Evolutionary conservation across 768 basidiomycete genomes (phyloP), one percentile per base, ranked within the genome.

Genomic region (Cystobasidium ongulense): DNA sequence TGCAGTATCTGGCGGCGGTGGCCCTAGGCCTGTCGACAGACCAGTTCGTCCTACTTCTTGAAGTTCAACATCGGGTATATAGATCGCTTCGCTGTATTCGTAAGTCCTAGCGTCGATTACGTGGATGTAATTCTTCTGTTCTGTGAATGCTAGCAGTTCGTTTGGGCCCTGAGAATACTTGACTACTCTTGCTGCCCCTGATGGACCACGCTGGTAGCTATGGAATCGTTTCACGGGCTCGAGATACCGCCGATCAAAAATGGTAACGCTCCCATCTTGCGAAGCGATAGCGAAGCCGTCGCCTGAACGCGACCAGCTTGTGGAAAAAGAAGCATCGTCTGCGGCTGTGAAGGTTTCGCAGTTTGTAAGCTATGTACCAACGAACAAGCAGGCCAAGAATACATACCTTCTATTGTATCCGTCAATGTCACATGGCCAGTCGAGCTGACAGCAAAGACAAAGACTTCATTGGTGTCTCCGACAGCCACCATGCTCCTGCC

Each of bases 391-490:
- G 10, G 63, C 29, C 31, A 13, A 15, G 13, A 29, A 25, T 11
- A 67, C 65, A 50, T 38, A 67, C 65, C 65, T 31, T 67, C 39
- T 38, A 67, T 52, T 15, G 65, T 67, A 17, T 67, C 65, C 1
- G 52, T 67, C 23, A 25, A 21, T 23, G 39, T 52, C 2, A 31
- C 25, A 29, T 25, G 27, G 65, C 65, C 65, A 23, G 27, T 43
- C 11, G 23, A 25, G 46, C 46, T 67, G 41, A 63, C 46, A 52
- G 87, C 86, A 78, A 92, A 90, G 17, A 97, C 85, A 79, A 88
- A 89, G 13, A 94, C 88, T 72, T 91, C 88, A 53, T 88, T 87
- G 11, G 92, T 92, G 80, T 97, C 93, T 27, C 94, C 93, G 0
- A 94, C 93, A 1, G 89, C 91, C 0, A 96, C 86, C 17, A 97